These are phyloP conservation scores for Fragaria nilgerrensis DNA, from an alignment of 306 rosid genomes.

Conservation along the genomic window DNA sequence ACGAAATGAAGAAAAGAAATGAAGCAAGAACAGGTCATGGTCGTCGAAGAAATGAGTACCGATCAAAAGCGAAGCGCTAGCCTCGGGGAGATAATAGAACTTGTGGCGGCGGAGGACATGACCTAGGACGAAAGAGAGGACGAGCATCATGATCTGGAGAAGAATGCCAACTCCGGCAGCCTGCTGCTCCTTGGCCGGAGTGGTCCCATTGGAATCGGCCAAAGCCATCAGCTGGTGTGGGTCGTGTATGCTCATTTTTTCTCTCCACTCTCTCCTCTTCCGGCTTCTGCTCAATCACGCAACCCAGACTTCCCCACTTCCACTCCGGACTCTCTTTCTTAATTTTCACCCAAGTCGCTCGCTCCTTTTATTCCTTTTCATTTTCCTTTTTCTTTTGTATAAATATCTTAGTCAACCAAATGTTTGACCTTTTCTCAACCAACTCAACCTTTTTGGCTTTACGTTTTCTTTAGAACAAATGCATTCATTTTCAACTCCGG, in stretches of 20 bases:
- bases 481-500: too few species aligned
- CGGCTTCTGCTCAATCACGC: not conserved
- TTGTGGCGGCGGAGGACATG: conserved; percentile 96
- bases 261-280: not conserved
- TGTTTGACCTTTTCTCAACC: too few species aligned
- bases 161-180: conserved; percentile 99
- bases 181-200: conserved; percentile 91
- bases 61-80: conserved; percentile 96
- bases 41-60: conserved; percentile 36
- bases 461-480: too few species aligned
- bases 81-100: conserved; percentile 87
- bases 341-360: too few species aligned
- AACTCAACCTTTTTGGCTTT: too few species aligned
- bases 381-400: too few species aligned
- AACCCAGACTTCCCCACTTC: not conserved
- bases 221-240: conserved; percentile 43
- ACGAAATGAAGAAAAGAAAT: not conserved
- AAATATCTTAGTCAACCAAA: too few species aligned
- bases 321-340: too few species aligned
- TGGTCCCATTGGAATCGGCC: conserved; percentile 46
- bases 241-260: conserved; percentile 16
- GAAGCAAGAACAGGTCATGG: too few species aligned
- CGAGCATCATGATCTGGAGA: conserved; percentile 99
- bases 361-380: too few species aligned
- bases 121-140: conserved; percentile 90